phyloP scores from a whole-genome alignment of 148 eudicot species.

The Nepenthes mirabilis region DNA sequence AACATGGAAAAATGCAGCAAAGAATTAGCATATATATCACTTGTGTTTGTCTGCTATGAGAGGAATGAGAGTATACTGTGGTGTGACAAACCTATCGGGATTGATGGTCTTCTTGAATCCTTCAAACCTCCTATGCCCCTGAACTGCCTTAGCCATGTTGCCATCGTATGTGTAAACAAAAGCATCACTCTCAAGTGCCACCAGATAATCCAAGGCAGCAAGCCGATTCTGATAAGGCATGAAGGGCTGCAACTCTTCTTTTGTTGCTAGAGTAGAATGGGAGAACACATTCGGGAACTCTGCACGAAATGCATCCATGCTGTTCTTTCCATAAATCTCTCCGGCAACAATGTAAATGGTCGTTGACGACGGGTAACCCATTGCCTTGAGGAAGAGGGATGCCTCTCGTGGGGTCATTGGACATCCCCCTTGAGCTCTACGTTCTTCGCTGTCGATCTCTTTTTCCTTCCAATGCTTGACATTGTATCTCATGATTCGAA shows the following conservation, averaged over 20 bases:
- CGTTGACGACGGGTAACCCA: conserved; percentile 35
- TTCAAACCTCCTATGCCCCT: conserved; percentile 44
- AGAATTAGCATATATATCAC: neutral
- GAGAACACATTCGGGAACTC: conserved; percentile 26
- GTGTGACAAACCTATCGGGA: conserved; percentile 29
- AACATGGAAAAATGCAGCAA: neutral
- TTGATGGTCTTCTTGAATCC: conserved; percentile 46
- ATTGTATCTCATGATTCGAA: conserved; percentile 20
- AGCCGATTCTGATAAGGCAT: conserved; percentile 27
- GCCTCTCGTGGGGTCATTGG: conserved; percentile 58
- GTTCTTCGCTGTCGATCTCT: conserved; percentile 23
- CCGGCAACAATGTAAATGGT: conserved; percentile 51
- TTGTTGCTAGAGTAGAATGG: conserved; percentile 34
- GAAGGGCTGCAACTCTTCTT: conserved; percentile 32
- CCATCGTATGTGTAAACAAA: conserved; percentile 52
- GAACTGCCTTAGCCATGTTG: conserved; percentile 55
- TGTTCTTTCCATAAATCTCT: conserved; percentile 34
- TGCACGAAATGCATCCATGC: conserved; percentile 17
- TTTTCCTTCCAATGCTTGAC: conserved; percentile 50
- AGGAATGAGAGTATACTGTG: neutral
- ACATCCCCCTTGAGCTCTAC: conserved; percentile 35
- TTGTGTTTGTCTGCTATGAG: neutral
- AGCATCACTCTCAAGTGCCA: conserved; percentile 40
- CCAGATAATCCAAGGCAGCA: conserved; percentile 49
- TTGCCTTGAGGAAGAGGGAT: conserved; percentile 42